Percentiles rank a stretch among this genome's conserved stretches.
Conservation (phyloP, 495 filamentous ascomycete species). For the Clohesyomyces aquaticus region DNA sequence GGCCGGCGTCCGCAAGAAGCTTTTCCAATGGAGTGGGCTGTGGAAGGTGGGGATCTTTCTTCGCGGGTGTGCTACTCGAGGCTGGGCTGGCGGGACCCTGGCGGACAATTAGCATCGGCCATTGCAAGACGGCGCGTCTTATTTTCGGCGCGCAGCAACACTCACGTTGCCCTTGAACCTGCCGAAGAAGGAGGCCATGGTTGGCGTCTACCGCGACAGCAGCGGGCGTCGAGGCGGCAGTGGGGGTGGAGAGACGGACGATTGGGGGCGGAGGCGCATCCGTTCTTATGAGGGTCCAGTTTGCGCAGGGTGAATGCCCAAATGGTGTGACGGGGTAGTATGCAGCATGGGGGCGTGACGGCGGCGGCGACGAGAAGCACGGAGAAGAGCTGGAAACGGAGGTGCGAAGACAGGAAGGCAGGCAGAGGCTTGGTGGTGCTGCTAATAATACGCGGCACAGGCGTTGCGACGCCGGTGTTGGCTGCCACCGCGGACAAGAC, state of each 20-base stretch:
- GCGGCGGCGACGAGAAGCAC: neutral
- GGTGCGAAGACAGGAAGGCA: neutral
- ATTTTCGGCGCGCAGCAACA: slow-evolving; percentile 13
- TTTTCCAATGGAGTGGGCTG: slow-evolving; percentile 82
- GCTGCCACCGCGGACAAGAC: neutral
- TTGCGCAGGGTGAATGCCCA: neutral
- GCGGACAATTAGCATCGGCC: slow-evolving; percentile 13
- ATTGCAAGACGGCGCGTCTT: slow-evolving; percentile 15
- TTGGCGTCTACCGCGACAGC: slow-evolving; percentile 6
- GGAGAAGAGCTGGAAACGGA: neutral
- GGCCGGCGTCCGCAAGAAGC: slow-evolving; percentile 76
- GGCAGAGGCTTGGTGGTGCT: neutral
- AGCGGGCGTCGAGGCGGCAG: neutral
- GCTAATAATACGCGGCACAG: neutral
- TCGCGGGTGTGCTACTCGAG: slow-evolving; percentile 53
- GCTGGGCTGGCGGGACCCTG: slow-evolving; percentile 54
- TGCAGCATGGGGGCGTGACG: neutral
- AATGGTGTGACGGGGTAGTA: neutral
- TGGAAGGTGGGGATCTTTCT: slow-evolving; percentile 71
- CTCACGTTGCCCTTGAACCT: slow-evolving; percentile 48
- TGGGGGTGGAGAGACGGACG: slow-evolving; percentile 2
- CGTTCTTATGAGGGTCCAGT: neutral
- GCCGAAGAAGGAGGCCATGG: slow-evolving; percentile 52
- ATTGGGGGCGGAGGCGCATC: slow-evolving; percentile 7
- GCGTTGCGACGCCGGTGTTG: neutral